Evolutionary conservation across 2,329 filamentous ascomycete genomes (phyloP).

Genomic region (Lasiodiplodia theobromae): DNA sequence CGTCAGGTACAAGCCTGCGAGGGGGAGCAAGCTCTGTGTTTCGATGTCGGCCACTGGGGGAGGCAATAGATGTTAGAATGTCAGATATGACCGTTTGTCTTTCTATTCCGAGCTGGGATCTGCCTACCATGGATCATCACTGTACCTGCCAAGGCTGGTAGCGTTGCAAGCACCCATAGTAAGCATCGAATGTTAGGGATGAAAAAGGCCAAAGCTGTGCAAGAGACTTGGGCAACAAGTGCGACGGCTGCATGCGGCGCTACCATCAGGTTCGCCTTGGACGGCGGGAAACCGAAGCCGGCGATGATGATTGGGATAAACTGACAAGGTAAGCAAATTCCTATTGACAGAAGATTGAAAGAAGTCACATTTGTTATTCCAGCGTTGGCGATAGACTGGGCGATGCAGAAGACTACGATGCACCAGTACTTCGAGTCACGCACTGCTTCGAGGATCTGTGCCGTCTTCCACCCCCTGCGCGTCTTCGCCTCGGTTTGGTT

Average conservation of each 20-base stretch:
- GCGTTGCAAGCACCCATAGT: conserved; percentile 27
- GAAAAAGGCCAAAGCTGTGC: background rate
- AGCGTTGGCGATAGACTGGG: conserved; percentile 1
- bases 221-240: background rate
- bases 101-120: conserved; percentile 11
- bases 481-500: background rate
- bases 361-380: background rate
- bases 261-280: conserved; percentile 6
- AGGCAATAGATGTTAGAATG: background rate
- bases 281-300: background rate
- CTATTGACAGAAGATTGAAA: background rate
- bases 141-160: background rate
- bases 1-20: background rate
- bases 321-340: background rate
- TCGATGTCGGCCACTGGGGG: background rate
- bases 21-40: background rate
- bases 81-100: background rate
- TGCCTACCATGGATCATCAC: background rate
- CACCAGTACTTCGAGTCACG: conserved; percentile 10
- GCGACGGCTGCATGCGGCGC: background rate
- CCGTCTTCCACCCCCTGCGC: background rate
- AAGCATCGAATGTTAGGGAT: background rate
- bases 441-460: background rate
- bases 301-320: conserved; percentile 13
- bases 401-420: background rate